These are phyloP conservation scores for Parsonsia alboflavescens DNA, from an alignment of 257 asterid genomes.

Conservation along the genomic window DNA sequence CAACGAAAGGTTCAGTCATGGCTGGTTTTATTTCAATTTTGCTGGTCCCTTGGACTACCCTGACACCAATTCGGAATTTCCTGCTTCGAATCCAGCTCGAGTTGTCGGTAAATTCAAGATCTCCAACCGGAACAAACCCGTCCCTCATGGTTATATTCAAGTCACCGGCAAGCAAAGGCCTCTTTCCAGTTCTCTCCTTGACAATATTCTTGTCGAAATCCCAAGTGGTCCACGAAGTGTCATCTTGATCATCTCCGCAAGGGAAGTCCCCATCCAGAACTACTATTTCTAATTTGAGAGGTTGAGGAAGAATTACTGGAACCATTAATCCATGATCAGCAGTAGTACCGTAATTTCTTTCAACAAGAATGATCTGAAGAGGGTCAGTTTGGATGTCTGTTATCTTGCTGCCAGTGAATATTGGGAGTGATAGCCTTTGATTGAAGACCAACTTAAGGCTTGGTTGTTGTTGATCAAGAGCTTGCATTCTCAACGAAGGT, in stretches of 20 bases:
- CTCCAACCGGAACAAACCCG: conserved; percentile 44
- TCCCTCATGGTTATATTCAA: conserved; percentile 37
- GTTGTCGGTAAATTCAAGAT: conserved; percentile 62
- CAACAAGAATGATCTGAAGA: conserved; percentile 44
- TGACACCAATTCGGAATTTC: conserved; percentile 59
- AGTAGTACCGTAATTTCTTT: background rate
- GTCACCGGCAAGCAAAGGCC: conserved; percentile 64
- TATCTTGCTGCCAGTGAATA: conserved; percentile 60
- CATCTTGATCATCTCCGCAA: background rate
- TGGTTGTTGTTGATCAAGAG: conserved; percentile 25
- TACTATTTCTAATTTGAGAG: conserved; percentile 46
- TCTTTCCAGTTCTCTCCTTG: conserved; percentile 54
- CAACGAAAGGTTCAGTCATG: conserved; percentile 53
- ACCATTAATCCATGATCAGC: background rate
- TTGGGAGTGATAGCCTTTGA: conserved; percentile 31
- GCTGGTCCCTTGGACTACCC: conserved; percentile 24
- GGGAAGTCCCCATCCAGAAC: conserved; percentile 69
- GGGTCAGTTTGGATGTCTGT: conserved; percentile 30
- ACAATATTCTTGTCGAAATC: conserved; percentile 39
- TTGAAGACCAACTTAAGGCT: conserved; percentile 32
- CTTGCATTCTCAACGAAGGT: conserved; percentile 38
- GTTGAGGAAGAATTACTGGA: conserved; percentile 25
- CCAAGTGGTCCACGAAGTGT: conserved; percentile 27
- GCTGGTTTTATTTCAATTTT: conserved; percentile 33
- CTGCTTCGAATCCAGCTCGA: conserved; percentile 76